These are phyloP conservation scores for Teunomyces panamensis DNA, from an alignment of 805 yeast genomes.

Conservation along the genomic window DNA sequence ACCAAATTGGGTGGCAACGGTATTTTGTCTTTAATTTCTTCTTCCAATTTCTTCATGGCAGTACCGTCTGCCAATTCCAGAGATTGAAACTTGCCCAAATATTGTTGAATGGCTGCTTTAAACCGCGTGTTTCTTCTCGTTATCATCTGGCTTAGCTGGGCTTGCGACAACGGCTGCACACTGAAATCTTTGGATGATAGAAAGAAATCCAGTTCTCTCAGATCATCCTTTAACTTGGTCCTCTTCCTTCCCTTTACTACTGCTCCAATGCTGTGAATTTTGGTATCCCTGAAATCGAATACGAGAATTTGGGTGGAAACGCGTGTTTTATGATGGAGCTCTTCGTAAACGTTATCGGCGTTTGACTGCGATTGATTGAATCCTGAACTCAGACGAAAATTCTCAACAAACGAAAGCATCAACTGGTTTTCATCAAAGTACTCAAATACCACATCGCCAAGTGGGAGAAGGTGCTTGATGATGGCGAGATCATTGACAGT, in stretches of 20 bases:
- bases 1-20: slow-evolving; percentile 50
- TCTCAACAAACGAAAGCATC: slow-evolving; percentile 41
- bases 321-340: slow-evolving; percentile 36
- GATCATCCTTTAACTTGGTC: slow-evolving; percentile 10
- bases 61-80: slow-evolving; percentile 24
- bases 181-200: slow-evolving; percentile 40
- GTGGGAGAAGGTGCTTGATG: slow-evolving; percentile 60
- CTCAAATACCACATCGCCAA: slow-evolving; percentile 60
- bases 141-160: slow-evolving; percentile 60
- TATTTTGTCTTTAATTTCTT: slow-evolving; percentile 31
- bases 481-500: slow-evolving; percentile 59
- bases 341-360: slow-evolving; percentile 52
- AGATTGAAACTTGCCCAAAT: slow-evolving; percentile 20
- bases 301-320: slow-evolving; percentile 54
- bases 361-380: slow-evolving; percentile 29
- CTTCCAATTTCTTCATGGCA: slow-evolving; percentile 41
- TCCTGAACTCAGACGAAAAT: slow-evolving; percentile 28
- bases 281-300: slow-evolving; percentile 75
- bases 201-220: slow-evolving; percentile 20
- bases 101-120: slow-evolving; percentile 13
- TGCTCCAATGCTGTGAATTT: slow-evolving; percentile 46
- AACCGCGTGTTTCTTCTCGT: slow-evolving; percentile 56
- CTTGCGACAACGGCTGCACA: slow-evolving; percentile 50
- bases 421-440: slow-evolving; percentile 79
- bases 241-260: slow-evolving; percentile 24